These are phyloP conservation scores for Symbiodinium pilosum DNA, from an alignment of 73 alveolate genomes.

Conservation along the genomic window DNA sequence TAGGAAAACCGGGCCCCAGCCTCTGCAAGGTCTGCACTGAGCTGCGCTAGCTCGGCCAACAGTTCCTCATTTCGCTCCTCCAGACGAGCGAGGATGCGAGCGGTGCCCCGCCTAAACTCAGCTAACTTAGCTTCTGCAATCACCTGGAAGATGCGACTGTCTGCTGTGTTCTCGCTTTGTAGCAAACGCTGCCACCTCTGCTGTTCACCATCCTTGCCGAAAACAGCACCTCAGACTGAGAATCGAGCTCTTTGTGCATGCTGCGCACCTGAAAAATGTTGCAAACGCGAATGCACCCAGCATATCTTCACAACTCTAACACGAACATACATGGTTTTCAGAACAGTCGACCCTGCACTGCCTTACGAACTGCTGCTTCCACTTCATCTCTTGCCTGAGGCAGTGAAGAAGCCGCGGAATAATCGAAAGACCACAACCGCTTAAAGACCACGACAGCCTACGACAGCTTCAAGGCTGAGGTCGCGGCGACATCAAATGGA, in stretches of 20 bases:
- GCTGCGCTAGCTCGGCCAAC: conserved; percentile 32
- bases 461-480: too few relatives aligned
- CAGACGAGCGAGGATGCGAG: background rate
- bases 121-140: background rate
- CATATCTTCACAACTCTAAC: too few relatives aligned
- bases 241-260: conserved; percentile 48
- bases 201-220: background rate
- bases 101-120: background rate
- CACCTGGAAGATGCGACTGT: conserved; percentile 66
- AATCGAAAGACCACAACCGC: too few relatives aligned
- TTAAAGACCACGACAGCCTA: too few relatives aligned
- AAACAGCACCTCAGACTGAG: background rate
- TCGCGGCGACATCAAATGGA: conserved; percentile 58
- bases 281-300: too few relatives aligned
- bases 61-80: conserved; percentile 62
- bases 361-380: conserved; percentile 87
- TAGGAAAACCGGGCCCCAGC: too few relatives aligned
- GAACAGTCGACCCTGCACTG: background rate
- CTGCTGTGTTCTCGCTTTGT: conserved; percentile 77
- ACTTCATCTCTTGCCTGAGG: conserved; percentile 83
- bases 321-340: too few relatives aligned
- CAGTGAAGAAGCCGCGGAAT: too few relatives aligned
- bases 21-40: conserved; percentile 66
- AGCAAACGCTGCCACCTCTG: conserved; percentile 86
- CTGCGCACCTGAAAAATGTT: conserved; percentile 16